Conservation (phyloP, 148 eudicot species). For the Heliosperma pusillum region DNA sequence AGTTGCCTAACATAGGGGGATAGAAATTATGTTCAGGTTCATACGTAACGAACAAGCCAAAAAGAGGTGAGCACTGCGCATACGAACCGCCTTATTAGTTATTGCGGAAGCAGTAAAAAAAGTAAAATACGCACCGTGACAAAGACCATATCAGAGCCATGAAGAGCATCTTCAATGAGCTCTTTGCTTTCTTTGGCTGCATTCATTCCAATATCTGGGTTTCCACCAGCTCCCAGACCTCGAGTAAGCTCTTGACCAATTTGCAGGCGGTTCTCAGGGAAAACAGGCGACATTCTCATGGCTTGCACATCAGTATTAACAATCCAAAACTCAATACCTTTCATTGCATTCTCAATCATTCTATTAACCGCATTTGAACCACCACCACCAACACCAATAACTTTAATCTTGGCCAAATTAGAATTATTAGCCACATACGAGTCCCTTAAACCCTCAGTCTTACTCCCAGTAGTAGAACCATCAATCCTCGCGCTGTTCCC, state of each 20-base stretch:
- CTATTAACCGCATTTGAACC: constrained; percentile 98
- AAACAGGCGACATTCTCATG: constrained; percentile 88
- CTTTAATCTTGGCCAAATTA: constrained; percentile 90
- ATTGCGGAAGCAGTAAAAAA: neutral
- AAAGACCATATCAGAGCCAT: constrained; percentile 96
- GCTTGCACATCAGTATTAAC: constrained; percentile 98
- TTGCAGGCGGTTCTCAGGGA: constrained; percentile 76
- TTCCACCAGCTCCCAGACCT: constrained; percentile 98
- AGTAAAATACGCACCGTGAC: constrained; percentile 66
- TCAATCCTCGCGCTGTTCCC: constrained; percentile 48
- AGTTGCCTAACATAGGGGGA: neutral
- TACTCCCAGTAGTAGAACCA: constrained; percentile 45
- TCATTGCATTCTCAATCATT: constrained; percentile 92
- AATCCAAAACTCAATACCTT: constrained; percentile 97
- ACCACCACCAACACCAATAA: constrained; percentile 97
- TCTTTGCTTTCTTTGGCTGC: constrained; percentile 93
- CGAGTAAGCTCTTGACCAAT: constrained; percentile 95
- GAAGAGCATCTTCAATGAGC: constrained; percentile 79
- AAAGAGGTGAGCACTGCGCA: neutral
- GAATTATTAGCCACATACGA: constrained; percentile 35
- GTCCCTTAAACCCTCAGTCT: constrained; percentile 53
- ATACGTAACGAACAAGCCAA: neutral
- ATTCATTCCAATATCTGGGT: constrained; percentile 89
- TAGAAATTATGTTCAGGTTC: neutral
- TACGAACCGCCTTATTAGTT: neutral